Evolutionary conservation across 148 eudicot genomes (phyloP).

Genomic region (Vaccinium corymbosum): DNA sequence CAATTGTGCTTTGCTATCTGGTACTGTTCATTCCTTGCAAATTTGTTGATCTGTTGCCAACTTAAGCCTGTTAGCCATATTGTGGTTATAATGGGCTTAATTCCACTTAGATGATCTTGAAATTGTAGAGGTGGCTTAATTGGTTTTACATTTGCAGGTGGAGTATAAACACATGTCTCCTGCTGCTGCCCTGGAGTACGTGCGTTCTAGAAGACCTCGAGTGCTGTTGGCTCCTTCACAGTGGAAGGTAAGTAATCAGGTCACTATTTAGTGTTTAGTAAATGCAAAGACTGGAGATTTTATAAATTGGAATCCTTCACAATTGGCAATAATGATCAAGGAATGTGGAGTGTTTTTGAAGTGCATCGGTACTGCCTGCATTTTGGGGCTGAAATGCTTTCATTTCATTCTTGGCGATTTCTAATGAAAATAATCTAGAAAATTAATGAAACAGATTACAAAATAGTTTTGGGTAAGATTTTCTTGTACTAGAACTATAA

Average conservation of each 20-base stretch:
- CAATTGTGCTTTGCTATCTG: slow-evolving; percentile 76
- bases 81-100: neutral
- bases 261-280: too few relatives aligned
- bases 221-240: slow-evolving; percentile 66
- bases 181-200: slow-evolving; percentile 53
- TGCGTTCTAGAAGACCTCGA: slow-evolving; percentile 65
- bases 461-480: neutral
- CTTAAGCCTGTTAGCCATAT: too few relatives aligned
- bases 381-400: neutral
- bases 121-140: neutral
- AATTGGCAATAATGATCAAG: neutral
- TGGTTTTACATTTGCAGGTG: slow-evolving; percentile 38
- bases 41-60: too few relatives aligned
- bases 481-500: neutral
- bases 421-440: neutral
- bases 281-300: neutral
- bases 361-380: neutral
- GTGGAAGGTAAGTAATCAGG: slow-evolving; percentile 40
- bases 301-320: neutral
- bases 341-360: neutral
- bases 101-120: neutral
- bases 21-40: slow-evolving; percentile 20
- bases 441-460: neutral
- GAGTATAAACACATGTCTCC: slow-evolving; percentile 63
- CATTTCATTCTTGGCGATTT: neutral